Evolutionary conservation across 176 grass and related monocot genomes (phyloP).

Genomic region (Oryza punctata): DNA sequence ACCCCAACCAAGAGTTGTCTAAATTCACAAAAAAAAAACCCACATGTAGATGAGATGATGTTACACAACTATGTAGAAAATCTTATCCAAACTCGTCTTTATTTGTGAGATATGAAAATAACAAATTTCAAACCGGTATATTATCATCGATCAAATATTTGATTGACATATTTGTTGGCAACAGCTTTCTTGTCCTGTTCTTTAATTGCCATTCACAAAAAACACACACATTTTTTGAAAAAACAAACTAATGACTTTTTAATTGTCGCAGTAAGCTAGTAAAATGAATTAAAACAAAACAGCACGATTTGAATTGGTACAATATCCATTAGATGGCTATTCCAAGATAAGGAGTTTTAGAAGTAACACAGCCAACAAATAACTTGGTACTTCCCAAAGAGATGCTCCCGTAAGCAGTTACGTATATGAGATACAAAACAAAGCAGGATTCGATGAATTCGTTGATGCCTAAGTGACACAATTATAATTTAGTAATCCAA

Average conservation of each 20-base stretch:
- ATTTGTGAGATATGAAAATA: too few species aligned
- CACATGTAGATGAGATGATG: too few species aligned
- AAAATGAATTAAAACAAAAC: neutral
- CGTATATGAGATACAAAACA: slow-evolving; percentile 7
- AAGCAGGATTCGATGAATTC: slow-evolving; percentile 4
- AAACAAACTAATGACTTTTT: neutral
- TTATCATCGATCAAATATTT: too few species aligned
- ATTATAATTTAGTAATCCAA: neutral
- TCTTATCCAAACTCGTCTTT: too few species aligned
- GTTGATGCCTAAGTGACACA: neutral
- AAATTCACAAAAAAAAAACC: too few species aligned
- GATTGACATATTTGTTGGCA: neutral
- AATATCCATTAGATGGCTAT: neutral
- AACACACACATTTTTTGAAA: neutral
- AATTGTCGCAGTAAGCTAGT: neutral
- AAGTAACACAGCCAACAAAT: slow-evolving; percentile 7
- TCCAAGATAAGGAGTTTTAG: slow-evolving; percentile 6
- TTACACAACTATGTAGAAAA: too few species aligned
- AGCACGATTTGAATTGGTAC: neutral
- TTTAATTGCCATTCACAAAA: neutral
- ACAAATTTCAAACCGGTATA: too few species aligned
- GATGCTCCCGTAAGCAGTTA: slow-evolving; percentile 22
- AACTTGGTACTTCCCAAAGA: slow-evolving; percentile 15
- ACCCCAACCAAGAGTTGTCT: too few species aligned
- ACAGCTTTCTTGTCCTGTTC: neutral